phyloP scores from a whole-genome alignment of 2,329 filamentous ascomycete species.

The Beauveria pseudobassiana region DNA sequence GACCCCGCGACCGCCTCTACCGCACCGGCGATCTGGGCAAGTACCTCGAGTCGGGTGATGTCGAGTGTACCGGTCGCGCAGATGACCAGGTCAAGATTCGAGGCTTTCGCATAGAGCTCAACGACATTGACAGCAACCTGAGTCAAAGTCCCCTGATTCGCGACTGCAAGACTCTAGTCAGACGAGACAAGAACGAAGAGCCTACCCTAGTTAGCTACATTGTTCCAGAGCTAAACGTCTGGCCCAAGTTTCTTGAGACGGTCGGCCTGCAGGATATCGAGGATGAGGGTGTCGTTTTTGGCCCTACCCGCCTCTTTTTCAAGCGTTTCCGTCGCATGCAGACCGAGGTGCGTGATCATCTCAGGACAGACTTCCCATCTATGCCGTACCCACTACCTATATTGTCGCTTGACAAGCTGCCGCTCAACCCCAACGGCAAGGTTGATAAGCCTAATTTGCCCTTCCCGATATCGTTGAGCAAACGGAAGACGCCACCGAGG shows the following conservation, averaged over 20 bases:
- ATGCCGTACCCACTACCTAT: conserved; percentile 28
- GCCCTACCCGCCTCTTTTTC: conserved; percentile 31
- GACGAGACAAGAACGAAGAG: conserved; percentile 43
- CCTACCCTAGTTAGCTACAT: conserved; percentile 83
- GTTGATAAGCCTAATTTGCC: conserved; percentile 71
- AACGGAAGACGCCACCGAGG: conserved; percentile 29
- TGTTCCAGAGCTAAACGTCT: conserved; percentile 68
- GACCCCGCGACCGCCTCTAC: conserved; percentile 80
- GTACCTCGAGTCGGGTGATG: conserved; percentile 59
- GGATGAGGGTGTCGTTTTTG: conserved; percentile 43
- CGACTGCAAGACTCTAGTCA: conserved; percentile 79
- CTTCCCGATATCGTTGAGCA: conserved; percentile 63
- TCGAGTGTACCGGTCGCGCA: conserved; percentile 67
- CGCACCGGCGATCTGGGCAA: conserved; percentile 79
- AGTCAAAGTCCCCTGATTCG: conserved; percentile 66
- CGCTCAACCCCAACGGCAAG: conserved; percentile 70
- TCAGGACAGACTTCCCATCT: conserved; percentile 48
- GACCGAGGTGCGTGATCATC: conserved; percentile 51
- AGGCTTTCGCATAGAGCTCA: conserved; percentile 90
- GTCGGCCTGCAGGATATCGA: conserved; percentile 46
- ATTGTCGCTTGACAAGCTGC: conserved; percentile 44
- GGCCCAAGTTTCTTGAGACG: conserved; percentile 57
- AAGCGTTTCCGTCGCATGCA: conserved; percentile 41
- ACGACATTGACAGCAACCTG: conserved; percentile 83
- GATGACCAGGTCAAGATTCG: conserved; percentile 94